Conservation (phyloP, 257 asterid species). For the Solanum piurae region DNA sequence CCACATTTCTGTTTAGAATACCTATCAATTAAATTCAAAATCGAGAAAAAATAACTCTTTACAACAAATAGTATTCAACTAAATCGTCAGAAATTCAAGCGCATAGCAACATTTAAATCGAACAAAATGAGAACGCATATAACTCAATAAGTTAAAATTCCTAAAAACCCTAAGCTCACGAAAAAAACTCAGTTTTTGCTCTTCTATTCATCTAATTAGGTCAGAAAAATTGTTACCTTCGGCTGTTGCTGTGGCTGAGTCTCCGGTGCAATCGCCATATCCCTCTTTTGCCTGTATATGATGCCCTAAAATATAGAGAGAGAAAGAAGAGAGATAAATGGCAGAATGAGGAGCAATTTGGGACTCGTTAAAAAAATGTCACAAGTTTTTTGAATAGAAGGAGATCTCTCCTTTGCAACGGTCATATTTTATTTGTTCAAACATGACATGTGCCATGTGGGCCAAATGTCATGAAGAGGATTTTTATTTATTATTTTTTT, state of each 20-base stretch:
- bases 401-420: neutral
- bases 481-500: too few species aligned
- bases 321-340: neutral
- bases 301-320: neutral
- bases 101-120: neutral
- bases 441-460: neutral
- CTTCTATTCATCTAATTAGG: neutral
- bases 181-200: neutral
- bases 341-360: neutral
- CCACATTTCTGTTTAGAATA: neutral
- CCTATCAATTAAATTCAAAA: neutral
- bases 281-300: neutral
- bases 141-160: neutral
- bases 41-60: neutral
- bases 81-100: neutral
- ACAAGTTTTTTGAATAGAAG: neutral
- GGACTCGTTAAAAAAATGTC: neutral
- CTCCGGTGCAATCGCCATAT: conserved; percentile 50
- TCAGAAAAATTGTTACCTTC: conserved; percentile 25
- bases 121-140: neutral
- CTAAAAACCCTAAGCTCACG: neutral
- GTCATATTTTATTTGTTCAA: neutral
- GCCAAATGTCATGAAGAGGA: neutral
- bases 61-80: neutral
- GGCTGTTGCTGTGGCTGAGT: conserved; percentile 32